A percentile compares a stretch with the other conserved stretches of the same genome.
Evolutionary conservation across 805 yeast genomes (phyloP).

Genomic region (Ogataea kodamae): DNA sequence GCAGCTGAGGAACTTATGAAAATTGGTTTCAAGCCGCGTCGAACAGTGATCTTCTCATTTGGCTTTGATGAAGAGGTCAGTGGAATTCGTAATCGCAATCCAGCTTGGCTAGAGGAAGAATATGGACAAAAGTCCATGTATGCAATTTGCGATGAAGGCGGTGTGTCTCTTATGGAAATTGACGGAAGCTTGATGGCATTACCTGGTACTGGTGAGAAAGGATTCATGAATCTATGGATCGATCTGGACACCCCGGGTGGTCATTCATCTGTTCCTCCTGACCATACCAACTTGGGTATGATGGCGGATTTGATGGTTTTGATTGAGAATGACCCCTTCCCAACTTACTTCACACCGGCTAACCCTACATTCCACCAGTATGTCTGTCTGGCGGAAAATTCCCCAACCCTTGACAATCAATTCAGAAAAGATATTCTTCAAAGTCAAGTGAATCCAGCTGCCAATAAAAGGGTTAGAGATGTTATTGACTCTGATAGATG

Average conservation of each 20-base stretch:
- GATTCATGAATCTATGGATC: constrained; percentile 42
- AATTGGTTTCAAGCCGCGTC: constrained; percentile 52
- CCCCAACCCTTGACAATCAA: constrained; percentile 27
- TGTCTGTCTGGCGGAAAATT: constrained; percentile 53
- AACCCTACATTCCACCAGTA: constrained; percentile 58
- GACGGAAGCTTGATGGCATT: constrained; percentile 50
- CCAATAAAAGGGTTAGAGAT: constrained; percentile 36
- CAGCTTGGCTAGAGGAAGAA: constrained; percentile 41
- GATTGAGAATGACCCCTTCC: constrained; percentile 55
- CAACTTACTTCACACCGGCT: constrained; percentile 40
- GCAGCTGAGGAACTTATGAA: constrained; percentile 53
- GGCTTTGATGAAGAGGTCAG: constrained; percentile 78
- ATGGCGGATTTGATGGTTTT: constrained; percentile 50
- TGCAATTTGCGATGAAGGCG: constrained; percentile 70
- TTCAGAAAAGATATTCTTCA: constrained; percentile 32
- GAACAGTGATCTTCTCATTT: constrained; percentile 59
- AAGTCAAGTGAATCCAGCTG: constrained; percentile 34
- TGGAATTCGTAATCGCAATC: constrained; percentile 46
- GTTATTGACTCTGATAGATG: constrained; percentile 22
- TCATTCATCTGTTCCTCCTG: constrained; percentile 78
- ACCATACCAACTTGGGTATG: constrained; percentile 73
- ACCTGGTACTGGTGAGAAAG: constrained; percentile 61
- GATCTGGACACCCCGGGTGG: constrained; percentile 66
- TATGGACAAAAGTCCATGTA: constrained; percentile 58
- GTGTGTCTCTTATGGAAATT: constrained; percentile 34